Base-by-base conservation (phyloP, 108 stramenopile species). In the Nitzschia palea region DNA sequence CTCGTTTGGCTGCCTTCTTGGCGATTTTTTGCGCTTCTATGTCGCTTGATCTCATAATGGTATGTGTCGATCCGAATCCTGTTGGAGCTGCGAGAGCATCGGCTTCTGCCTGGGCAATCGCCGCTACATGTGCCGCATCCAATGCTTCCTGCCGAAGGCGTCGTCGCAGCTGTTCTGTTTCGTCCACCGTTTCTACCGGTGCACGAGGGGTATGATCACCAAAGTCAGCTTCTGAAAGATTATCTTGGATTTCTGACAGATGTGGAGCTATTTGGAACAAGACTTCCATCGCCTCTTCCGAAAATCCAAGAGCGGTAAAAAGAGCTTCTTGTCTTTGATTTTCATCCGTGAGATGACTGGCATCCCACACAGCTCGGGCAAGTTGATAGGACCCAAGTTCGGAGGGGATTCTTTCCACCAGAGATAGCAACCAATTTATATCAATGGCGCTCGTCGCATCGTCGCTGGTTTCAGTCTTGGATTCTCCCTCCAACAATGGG, bases 1-100 rank as follows among this genome's bases (percentile, higher is more conserved):
- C 93, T 6, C 72, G 77, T 63, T 83, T 86, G 26, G 79, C 59
- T 17, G 89, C 88, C 44, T 83, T 84, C 43, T 88, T 79, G 44
- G 78, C 78, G 17, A 60, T 28, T 45, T 93, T 93, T 62, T 80
- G 71, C 2, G 77, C 63, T 27, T 81, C 63, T 40, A 65, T 68
- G 23, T 89, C 86, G 63, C 82, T 86, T 36, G 68, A 55, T 3
- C 84, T 67, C 30, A 55, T 60, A 18, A 93, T 78, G 18, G 86
- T 80, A 69, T 92, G 87, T 10, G 87, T 90, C 26, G 69, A 80
- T 25, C 58, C 57, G 4, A 35, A 27, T 12, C 56, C 69, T 23
- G 52, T 56, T 23, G 44, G 36, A 36, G 36, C 50, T 23, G 23
- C 4, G 12, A 25, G n/a, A 27, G 57, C 57, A 18, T 79, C 71